Conservation (phyloP, 1,284 basidiomycete genomes). For the Boletus semigastroideus region DNA sequence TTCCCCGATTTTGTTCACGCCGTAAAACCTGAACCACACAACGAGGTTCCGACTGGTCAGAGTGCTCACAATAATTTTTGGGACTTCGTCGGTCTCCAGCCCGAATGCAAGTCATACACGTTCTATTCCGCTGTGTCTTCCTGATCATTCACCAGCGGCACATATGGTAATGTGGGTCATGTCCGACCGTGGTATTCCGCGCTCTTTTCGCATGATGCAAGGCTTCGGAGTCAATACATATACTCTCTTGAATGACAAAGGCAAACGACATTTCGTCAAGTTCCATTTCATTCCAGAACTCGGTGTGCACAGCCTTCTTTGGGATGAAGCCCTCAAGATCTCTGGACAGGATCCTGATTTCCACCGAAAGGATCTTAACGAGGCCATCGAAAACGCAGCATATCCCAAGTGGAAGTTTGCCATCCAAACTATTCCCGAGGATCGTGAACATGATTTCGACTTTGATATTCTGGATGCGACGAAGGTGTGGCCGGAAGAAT, state of each 20-base stretch:
- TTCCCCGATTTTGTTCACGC: slow-evolving; percentile 84
- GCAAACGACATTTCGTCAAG: slow-evolving; percentile 78
- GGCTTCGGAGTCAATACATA: slow-evolving; percentile 85
- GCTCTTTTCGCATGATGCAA: slow-evolving; percentile 84
- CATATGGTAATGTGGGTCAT: slow-evolving; percentile 85
- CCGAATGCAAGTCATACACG: slow-evolving; percentile 47
- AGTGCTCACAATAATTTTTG: slow-evolving; percentile 82
- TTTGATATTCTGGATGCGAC: slow-evolving; percentile 87
- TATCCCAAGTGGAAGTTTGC: slow-evolving; percentile 76
- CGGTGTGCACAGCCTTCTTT: slow-evolving; percentile 78
- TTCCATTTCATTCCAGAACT: slow-evolving; percentile 83
- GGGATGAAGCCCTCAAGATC: slow-evolving; percentile 87
- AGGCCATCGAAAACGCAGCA: slow-evolving; percentile 69
- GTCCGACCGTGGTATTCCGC: slow-evolving; percentile 79
- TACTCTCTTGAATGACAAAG: slow-evolving; percentile 64
- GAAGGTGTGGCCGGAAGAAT: slow-evolving; percentile 80
- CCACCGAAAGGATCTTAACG: slow-evolving; percentile 76
- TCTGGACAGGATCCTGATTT: slow-evolving; percentile 81
- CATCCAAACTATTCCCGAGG: slow-evolving; percentile 71
- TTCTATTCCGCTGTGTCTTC: neutral
- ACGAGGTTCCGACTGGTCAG: slow-evolving; percentile 66
- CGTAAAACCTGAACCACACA: slow-evolving; percentile 78
- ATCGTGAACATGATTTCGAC: slow-evolving; percentile 69
- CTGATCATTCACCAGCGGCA: slow-evolving; percentile 45
- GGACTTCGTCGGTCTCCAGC: slow-evolving; percentile 72